Evolutionary conservation across 306 rosid genomes (phyloP).

Genomic region (Crotalaria pallida): DNA sequence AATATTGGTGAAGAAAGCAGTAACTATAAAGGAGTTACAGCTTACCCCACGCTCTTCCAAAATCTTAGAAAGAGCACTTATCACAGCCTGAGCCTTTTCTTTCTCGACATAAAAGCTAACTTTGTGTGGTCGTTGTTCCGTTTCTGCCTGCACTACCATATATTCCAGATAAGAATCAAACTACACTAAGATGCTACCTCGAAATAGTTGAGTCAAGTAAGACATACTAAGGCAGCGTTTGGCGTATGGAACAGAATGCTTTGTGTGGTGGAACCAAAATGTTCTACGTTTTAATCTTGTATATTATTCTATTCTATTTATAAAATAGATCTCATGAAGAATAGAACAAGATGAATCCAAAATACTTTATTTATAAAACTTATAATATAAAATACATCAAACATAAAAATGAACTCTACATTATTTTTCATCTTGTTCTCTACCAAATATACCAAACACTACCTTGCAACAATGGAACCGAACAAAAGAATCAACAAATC

Average conservation of each 20-base stretch:
- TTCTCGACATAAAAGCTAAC: constrained; percentile 81
- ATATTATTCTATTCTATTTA: too few species aligned
- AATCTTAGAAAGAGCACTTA: constrained; percentile 58
- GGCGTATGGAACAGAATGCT: too few species aligned
- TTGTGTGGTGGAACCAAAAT: too few species aligned
- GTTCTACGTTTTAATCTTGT: too few species aligned
- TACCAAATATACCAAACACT: too few species aligned
- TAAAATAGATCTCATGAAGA: too few species aligned
- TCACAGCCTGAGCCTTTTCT: constrained; percentile 69
- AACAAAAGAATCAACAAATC: constrained; percentile 2
- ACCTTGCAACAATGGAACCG: background rate
- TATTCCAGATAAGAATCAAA: constrained; percentile 9
- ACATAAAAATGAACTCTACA: too few species aligned
- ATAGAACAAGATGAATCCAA: too few species aligned
- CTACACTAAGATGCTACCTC: background rate
- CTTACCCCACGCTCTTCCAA: constrained; percentile 66
- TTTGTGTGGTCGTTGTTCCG: constrained; percentile 89
- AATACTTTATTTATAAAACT: too few species aligned
- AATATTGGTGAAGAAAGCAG: background rate
- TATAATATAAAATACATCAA: too few species aligned
- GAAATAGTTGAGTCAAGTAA: background rate
- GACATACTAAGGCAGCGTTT: background rate
- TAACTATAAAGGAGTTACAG: constrained; percentile 4
- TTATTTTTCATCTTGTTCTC: too few species aligned
- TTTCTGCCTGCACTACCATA: constrained; percentile 65